Evolutionary conservation across 2,329 filamentous ascomycete genomes (phyloP), one percentile per base, ranked within the genome.

Genomic region (Neurospora crassa): DNA sequence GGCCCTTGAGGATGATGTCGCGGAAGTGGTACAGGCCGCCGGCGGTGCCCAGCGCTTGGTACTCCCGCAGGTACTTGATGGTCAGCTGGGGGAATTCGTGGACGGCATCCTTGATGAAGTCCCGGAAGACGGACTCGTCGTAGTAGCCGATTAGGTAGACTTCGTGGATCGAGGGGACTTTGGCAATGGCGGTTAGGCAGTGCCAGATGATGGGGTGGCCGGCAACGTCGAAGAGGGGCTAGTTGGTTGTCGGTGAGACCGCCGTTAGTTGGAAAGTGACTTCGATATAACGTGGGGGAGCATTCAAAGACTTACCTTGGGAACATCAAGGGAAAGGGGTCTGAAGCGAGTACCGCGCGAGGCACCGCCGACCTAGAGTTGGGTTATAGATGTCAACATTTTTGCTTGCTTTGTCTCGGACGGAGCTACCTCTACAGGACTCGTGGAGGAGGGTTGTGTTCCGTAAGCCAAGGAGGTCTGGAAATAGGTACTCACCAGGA

Each of bases 91-190:
- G 93, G 84, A 97, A 97, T 80, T 93, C 91, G 81, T 89, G 89
- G 73, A 90, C 86, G 73, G 94, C 89, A 80, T 97, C 92, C 83
- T 97, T 97, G 86, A 98, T 97, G 84, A 98, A 98, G 83, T 97
- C 94, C 79, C 94, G 92, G 88, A 98, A 97, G 78, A 98, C 93
- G 67, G 89, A 88, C 84, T 98, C 96, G 81, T 99, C 96, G 82
- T 98, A 99, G 88, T 99, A 99, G 79, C 96, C 96, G 79, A 99
- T 96, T 79, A 99, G 91, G 85, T 96, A 94, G 77, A 99, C 95
- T 83, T 99, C 96, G 80, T 94, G 92, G 82, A 99, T 88, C 79
- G 92, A 91, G 78, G 93, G 91, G 73, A 98, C 92, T 81, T 94
- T 96, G 76, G 92, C 90, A 79, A 98, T 88, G 78, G 96, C 94